Percentiles rank a stretch among this genome's conserved stretches.
phyloP scores from a whole-genome alignment of 2,329 filamentous ascomycete species.

The Fusarium coffeatum region DNA sequence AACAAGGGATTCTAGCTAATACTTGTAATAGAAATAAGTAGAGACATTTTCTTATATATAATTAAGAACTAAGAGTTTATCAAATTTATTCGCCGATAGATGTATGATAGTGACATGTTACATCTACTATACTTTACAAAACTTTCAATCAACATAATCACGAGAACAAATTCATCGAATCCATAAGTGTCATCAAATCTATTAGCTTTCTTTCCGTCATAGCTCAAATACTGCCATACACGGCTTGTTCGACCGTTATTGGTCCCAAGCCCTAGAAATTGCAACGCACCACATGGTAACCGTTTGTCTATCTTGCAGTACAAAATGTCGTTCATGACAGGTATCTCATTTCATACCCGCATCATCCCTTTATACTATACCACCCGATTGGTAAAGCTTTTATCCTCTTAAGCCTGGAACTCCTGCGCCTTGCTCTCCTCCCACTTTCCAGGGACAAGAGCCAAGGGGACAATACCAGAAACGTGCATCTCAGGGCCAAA shows the following conservation, averaged over 20 bases:
- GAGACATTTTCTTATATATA: no score
- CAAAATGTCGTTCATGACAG: conserved; percentile 46
- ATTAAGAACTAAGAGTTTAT: no score
- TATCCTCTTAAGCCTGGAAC: conserved; percentile 64
- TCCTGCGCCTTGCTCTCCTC: conserved; percentile 71
- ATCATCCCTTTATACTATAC: conserved; percentile 38
- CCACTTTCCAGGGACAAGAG: conserved; percentile 75
- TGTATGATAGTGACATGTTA: neutral
- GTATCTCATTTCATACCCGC: conserved; percentile 39
- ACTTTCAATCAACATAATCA: neutral
- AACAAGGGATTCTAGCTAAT: no score
- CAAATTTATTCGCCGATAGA: no score
- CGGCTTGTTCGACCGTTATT: conserved; percentile 40
- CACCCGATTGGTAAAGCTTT: conserved; percentile 16
- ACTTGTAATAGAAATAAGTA: no score
- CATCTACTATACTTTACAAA: neutral
- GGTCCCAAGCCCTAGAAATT: conserved; percentile 41
- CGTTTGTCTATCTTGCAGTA: conserved; percentile 52
- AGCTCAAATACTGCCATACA: conserved; percentile 48
- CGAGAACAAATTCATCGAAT: conserved; percentile 5
- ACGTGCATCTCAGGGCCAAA: conserved; percentile 91
- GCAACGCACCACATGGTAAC: conserved; percentile 45
- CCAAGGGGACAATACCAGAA: conserved; percentile 94
- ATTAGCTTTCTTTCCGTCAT: conserved; percentile 48
- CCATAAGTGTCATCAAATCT: conserved; percentile 46